Evolutionary conservation across 2,329 filamentous ascomycete species (phyloP).

Genomic region (Apiospora hydei): DNA sequence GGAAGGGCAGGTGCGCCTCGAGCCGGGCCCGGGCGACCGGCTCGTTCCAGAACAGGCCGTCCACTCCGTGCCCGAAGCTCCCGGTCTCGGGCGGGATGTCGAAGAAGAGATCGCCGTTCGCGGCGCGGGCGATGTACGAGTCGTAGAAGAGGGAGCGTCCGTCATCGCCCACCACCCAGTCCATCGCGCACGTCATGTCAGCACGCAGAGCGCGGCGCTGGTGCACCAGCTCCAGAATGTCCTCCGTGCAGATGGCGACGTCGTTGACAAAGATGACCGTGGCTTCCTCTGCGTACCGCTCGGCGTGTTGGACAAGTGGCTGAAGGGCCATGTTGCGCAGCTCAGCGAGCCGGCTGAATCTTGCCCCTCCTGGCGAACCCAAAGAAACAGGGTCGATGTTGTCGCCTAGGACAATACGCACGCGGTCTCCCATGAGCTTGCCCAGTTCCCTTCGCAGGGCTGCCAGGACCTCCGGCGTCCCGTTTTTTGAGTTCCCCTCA

Average conservation of each 20-base stretch:
- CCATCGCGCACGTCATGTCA: constrained; percentile 65
- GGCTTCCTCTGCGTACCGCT: neutral
- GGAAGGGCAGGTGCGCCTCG: constrained; percentile 53
- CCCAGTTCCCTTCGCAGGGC: constrained; percentile 23
- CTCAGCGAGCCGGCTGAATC: neutral
- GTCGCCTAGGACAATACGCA: neutral
- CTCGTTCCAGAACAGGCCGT: constrained; percentile 60
- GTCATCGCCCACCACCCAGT: constrained; percentile 57
- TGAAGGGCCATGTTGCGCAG: neutral
- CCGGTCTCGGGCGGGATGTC: constrained; percentile 47
- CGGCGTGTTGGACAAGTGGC: neutral
- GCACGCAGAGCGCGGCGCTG: constrained; percentile 53
- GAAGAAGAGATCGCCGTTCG: constrained; percentile 63
- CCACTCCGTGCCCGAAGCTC: constrained; percentile 31
- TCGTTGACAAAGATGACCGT: constrained; percentile 63
- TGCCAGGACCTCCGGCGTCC: constrained; percentile 58
- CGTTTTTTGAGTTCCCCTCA: constrained; percentile 62
- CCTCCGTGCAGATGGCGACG: constrained; percentile 59
- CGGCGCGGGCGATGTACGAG: constrained; percentile 60
- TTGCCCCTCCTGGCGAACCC: neutral
- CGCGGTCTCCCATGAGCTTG: neutral
- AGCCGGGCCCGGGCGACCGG: constrained; percentile 44
- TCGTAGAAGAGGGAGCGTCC: constrained; percentile 61
- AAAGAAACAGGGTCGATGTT: neutral
- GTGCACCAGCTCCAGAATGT: constrained; percentile 63